Evolutionary conservation across 129 eudicot species (phyloP).

Genomic region (Erigeron canadensis): DNA sequence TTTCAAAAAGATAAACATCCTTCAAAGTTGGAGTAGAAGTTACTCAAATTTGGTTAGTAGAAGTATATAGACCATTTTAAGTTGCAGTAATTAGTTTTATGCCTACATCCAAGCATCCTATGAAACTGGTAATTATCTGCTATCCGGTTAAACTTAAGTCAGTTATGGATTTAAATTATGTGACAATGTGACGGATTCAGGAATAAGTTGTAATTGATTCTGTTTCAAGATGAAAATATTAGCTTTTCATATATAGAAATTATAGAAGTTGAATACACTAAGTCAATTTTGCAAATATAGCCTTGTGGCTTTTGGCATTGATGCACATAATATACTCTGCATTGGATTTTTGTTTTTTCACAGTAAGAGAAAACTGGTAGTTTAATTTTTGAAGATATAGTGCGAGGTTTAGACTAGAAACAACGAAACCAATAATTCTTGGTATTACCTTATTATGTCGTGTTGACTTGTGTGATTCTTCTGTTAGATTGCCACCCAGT

Average conservation of each 20-base stretch:
- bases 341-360: not conserved
- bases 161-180: not conserved
- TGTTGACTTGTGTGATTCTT: slow-evolving; percentile 38
- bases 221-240: not conserved
- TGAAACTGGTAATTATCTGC: no score
- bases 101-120: no score
- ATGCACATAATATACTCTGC: not conserved
- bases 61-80: not conserved
- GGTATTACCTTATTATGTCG: not conserved
- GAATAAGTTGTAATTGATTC: not conserved
- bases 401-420: slow-evolving; percentile 18
- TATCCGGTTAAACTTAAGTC: no score
- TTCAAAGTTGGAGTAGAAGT: not conserved
- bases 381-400: not conserved
- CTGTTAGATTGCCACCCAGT: slow-evolving; percentile 37
- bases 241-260: not conserved
- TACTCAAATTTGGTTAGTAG: not conserved
- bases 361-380: not conserved
- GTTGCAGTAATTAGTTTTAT: no score
- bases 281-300: no score
- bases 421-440: slow-evolving; percentile 23
- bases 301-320: not conserved
- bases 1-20: no score
- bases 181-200: not conserved
- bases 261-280: not conserved